phyloP scores from a whole-genome alignment of 2,329 filamentous ascomycete species.

The Aureobasidium sp. region DNA sequence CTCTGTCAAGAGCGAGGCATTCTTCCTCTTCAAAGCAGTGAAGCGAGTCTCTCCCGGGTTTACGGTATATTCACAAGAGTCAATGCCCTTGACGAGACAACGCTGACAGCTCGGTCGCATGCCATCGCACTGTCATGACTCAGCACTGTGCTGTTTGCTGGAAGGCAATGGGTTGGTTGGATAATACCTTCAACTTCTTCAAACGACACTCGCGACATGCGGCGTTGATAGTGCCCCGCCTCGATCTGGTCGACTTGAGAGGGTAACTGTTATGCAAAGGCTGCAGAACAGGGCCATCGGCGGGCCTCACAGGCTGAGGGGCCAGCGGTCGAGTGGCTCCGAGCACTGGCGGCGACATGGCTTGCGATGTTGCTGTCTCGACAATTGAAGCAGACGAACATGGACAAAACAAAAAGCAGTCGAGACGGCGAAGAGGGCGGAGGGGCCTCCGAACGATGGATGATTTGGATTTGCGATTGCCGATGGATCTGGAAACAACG shows the following conservation, averaged over 20 bases:
- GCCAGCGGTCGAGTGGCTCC: background rate
- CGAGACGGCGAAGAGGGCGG: background rate
- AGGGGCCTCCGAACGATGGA: background rate
- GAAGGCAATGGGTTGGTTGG: too few species aligned
- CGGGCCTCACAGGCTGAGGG: background rate
- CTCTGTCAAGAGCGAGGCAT: conserved; percentile 1
- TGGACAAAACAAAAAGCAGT: background rate
- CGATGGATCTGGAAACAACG: background rate
- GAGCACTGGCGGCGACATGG: conserved; percentile 1
- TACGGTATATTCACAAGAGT: conserved; percentile 1
- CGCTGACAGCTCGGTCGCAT: conserved; percentile 1
- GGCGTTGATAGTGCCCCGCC: conserved; percentile 4
- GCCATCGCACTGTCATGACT: conserved; percentile 5
- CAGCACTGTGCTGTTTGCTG: background rate
- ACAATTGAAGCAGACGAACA: background rate
- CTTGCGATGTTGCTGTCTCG: background rate
- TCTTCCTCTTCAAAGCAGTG: conserved; percentile 10
- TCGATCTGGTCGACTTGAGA: background rate
- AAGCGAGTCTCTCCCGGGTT: conserved; percentile 10
- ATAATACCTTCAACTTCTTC: conserved; percentile 2
- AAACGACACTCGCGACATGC: conserved; percentile 7
- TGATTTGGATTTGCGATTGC: background rate
- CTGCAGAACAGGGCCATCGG: background rate
- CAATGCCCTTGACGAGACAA: background rate
- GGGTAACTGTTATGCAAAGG: background rate